Percentiles rank a stretch among this genome's conserved stretches.
Evolutionary conservation across 257 asterid species (phyloP).

Genomic region (Marsdenia floribunda): DNA sequence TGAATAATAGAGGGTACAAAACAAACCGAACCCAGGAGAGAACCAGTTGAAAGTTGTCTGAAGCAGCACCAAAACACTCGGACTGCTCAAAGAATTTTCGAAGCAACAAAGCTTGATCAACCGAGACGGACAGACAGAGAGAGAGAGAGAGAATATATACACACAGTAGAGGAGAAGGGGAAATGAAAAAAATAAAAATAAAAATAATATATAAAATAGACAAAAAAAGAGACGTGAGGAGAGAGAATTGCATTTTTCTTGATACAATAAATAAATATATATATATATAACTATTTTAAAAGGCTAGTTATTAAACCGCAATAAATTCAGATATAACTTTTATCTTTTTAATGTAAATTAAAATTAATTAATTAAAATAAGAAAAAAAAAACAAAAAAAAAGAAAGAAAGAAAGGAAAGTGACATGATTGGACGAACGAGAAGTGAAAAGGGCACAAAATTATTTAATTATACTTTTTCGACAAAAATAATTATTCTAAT

Average conservation of each 20-base stretch:
- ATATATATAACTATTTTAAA: no score
- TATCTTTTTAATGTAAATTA: no score
- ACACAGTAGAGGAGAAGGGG: neutral
- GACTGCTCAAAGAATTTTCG: neutral
- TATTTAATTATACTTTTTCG: no score
- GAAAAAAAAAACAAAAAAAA: no score
- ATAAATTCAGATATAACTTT: no score
- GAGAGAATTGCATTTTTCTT: slow-evolving; percentile 6
- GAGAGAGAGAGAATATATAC: neutral
- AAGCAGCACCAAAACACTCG: neutral
- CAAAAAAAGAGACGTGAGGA: slow-evolving; percentile 15
- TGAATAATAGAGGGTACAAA: neutral
- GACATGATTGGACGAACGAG: slow-evolving; percentile 17
- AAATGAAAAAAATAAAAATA: neutral
- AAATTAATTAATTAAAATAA: no score
- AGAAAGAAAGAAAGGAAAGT: neutral
- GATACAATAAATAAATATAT: no score
- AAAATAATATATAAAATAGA: neutral
- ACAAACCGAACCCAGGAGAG: neutral
- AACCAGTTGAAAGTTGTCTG: neutral
- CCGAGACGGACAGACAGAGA: neutral
- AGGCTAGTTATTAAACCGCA: no score
- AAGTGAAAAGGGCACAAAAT: slow-evolving; percentile 1
- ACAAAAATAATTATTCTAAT: neutral
- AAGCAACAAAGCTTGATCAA: neutral